phyloP scores from a whole-genome alignment of 345 rosid genomes.

The Salix koriyanagi region DNA sequence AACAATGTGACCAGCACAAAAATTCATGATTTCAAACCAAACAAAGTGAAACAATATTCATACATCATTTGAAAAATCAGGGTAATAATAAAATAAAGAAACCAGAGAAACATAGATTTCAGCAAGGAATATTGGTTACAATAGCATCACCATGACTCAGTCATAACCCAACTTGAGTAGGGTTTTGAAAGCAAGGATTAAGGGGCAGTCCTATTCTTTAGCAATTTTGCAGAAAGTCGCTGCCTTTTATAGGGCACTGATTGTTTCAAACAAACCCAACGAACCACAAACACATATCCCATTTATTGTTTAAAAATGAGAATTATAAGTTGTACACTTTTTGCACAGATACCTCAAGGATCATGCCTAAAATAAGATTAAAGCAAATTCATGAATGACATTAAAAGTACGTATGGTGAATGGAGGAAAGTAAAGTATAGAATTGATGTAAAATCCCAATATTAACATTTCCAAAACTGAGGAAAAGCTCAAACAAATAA shows the following conservation, averaged over 20 bases:
- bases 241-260: not conserved
- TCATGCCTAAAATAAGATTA: not conserved
- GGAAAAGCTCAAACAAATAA: conserved; percentile 4
- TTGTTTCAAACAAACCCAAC: not conserved
- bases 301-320: not conserved
- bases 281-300: not conserved
- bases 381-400: not conserved
- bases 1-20: not conserved
- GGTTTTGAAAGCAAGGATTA: not conserved
- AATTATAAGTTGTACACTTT: not conserved
- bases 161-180: not conserved
- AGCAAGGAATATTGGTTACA: not conserved
- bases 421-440: not conserved
- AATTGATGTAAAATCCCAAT: not conserved
- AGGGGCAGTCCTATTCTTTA: not conserved
- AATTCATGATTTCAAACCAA: not conserved
- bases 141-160: not conserved
- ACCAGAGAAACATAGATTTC: not conserved
- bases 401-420: not conserved
- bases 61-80: not conserved
- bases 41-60: not conserved
- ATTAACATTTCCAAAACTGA: not conserved
- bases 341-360: not conserved
- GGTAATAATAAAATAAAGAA: not conserved
- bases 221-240: not conserved